Evolutionary conservation across 495 filamentous ascomycete species (phyloP).

Genomic region (Penicillium roqueforti): DNA sequence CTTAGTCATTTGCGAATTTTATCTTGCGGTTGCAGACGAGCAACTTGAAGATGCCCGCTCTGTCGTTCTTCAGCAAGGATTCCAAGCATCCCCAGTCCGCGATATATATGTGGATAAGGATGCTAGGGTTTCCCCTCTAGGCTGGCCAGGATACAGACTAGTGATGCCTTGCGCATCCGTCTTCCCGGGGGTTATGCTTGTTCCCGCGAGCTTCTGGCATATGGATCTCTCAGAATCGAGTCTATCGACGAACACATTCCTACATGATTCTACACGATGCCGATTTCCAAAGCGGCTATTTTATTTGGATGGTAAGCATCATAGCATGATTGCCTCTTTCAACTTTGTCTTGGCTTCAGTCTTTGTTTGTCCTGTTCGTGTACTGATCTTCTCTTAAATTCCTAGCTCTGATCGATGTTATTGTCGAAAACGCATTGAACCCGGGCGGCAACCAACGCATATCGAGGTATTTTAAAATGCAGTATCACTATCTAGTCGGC

Average conservation of each 20-base stretch:
- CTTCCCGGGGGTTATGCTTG: too few relatives aligned
- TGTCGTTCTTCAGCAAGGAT: too few relatives aligned
- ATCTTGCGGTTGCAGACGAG: neutral
- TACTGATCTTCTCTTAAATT: neutral
- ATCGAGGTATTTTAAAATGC: neutral
- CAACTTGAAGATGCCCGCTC: neutral
- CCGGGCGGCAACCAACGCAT: neutral
- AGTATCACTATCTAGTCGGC: neutral
- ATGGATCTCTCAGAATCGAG: neutral
- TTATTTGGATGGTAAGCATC: neutral
- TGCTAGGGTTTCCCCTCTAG: too few relatives aligned
- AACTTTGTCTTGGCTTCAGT: neutral
- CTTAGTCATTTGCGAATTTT: neutral
- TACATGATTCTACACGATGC: neutral
- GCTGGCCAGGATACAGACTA: too few relatives aligned
- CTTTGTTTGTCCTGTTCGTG: neutral
- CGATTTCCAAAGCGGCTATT: neutral
- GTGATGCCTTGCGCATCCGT: too few relatives aligned
- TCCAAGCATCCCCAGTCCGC: too few relatives aligned
- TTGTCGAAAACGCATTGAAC: neutral
- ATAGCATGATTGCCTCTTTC: neutral
- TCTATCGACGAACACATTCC: neutral
- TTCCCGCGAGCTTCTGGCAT: too few relatives aligned
- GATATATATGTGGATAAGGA: too few relatives aligned
- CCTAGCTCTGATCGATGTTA: neutral